phyloP scores from a whole-genome alignment of 345 rosid genomes.

The Aurinia saxatilis region DNA sequence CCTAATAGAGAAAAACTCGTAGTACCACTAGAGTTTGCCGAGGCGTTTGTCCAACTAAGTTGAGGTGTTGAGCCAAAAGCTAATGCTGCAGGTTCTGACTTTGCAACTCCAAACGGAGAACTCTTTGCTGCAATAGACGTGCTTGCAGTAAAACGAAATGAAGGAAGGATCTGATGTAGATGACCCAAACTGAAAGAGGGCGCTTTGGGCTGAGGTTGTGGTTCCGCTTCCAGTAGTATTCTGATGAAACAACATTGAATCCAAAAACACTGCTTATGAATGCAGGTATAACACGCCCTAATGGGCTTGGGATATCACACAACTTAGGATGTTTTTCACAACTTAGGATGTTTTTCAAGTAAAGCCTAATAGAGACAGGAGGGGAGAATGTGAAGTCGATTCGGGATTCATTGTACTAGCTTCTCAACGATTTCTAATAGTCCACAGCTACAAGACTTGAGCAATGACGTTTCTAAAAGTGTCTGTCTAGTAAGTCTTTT shows the following conservation, averaged over 20 bases:
- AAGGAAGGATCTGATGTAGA: conserved; percentile 44
- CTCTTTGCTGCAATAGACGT: conserved; percentile 36
- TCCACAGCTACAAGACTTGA: no score
- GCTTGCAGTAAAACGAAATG: no score
- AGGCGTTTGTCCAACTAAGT: conserved; percentile 29
- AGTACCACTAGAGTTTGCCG: conserved; percentile 41
- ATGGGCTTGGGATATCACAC: no score
- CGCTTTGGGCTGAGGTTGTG: conserved; percentile 43
- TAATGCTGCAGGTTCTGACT: conserved; percentile 33
- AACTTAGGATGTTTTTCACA: no score
- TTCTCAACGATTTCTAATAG: no score
- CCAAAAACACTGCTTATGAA: conserved; percentile 40
- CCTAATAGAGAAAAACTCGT: conserved; percentile 36
- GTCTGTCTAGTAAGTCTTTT: no score
- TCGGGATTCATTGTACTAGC: no score
- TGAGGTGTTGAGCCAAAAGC: conserved; percentile 49
- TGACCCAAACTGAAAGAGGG: conserved; percentile 43
- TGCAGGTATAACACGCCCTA: no score
- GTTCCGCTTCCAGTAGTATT: conserved; percentile 36
- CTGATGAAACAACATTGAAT: conserved; percentile 35
- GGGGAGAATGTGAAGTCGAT: no score
- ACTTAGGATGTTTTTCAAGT: no score
- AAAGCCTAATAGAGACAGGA: no score
- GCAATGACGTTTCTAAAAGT: no score
- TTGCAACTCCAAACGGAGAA: conserved; percentile 45